Evolutionary conservation across 305 asterid species (phyloP), one percentile per base, ranked within the genome.

Genomic region (Lippia alba): DNA sequence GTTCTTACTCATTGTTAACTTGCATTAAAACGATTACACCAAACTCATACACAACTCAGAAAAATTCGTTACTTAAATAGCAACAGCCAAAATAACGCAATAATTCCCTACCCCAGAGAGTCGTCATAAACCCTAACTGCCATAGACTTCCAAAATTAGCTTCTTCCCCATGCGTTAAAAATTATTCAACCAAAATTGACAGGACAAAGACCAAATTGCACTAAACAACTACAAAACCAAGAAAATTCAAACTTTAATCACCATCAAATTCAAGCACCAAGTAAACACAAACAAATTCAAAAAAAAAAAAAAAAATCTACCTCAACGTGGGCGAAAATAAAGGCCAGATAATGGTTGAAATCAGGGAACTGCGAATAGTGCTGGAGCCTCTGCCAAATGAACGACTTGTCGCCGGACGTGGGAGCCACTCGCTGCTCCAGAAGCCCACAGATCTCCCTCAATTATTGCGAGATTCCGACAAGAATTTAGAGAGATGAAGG

Each of bases 291-390:
- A 70, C 70, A 61, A 65, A 12, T 51, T 15, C 48, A 12, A 34
- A 36, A 41, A 61, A n/a, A n/a, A n/a, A n/a, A n/a, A n/a, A n/a
- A n/a, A 63, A 65, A 53, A 12, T 62, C 44, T 5, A 90, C 98
- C 97, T 94, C 87, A 15, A 90, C 92, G 41, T 79, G 94, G 16
- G 98, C 90, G 39, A 94, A 85, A 19, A 94, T 90, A 66, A 92
- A 94, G 63, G 89, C 92, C 48, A 92, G 98, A 66, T 94, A 94
- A 74, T 90, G 92, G 80, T 92, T 94, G 89, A 94, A 94, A 85
- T 92, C 99, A 30, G 97, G 96, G 84, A 92, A 87, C 83, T 81
- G 94, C 56, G 97, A 92, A 78, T 85, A 94, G 85, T 92, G 96
- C 74, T 94, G 96, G 32, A 94, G 96, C 76, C 82, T 87, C 82